Percentiles rank a stretch among this genome's conserved stretches.
Conservation (phyloP, 2,329 filamentous ascomycete species). For the Pseudogymnoascus sp. region DNA sequence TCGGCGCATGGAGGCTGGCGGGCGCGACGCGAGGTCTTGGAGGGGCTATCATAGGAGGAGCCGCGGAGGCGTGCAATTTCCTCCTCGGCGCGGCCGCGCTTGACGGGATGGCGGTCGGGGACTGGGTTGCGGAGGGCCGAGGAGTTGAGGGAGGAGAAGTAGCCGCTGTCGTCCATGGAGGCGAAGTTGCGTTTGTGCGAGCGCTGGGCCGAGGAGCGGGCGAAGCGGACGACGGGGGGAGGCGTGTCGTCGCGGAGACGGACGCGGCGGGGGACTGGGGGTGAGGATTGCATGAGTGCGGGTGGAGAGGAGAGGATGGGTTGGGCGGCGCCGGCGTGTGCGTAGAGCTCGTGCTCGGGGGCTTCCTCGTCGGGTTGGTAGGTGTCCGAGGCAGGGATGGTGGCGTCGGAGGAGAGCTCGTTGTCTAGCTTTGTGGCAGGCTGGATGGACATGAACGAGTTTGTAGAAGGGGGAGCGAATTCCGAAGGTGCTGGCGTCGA, state of each 20-base stretch:
- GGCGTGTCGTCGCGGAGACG: conserved; percentile 61
- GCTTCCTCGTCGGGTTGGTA: conserved; percentile 18
- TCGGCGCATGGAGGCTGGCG: conserved; percentile 33
- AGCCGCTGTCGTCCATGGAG: conserved; percentile 87
- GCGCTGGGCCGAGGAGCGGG: conserved; percentile 49
- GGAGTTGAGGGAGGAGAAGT: conserved; percentile 92
- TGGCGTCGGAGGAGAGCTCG: conserved; percentile 70
- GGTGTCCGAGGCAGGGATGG: conserved; percentile 62
- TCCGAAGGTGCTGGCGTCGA: background rate
- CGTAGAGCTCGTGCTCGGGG: conserved; percentile 39
- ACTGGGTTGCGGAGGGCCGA: conserved; percentile 78
- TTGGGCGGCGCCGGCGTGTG: conserved; percentile 29
- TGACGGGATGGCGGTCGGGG: conserved; percentile 68
- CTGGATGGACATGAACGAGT: conserved; percentile 15
- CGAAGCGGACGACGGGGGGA: conserved; percentile 55
- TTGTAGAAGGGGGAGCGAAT: conserved; percentile 13
- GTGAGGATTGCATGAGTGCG: conserved; percentile 71
- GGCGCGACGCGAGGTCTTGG: conserved; percentile 42
- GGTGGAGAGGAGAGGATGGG: conserved; percentile 62
- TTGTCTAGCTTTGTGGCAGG: background rate
- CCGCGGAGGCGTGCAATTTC: conserved; percentile 89
- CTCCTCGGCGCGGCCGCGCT: conserved; percentile 85
- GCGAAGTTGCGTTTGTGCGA: conserved; percentile 69
- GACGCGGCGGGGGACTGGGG: conserved; percentile 59
- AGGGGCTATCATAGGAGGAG: conserved; percentile 88